Percentiles rank a stretch among this genome's conserved stretches.
Conservation (phyloP, 2,329 filamentous ascomycete genomes). For the Purpureocillium lavendulum region DNA sequence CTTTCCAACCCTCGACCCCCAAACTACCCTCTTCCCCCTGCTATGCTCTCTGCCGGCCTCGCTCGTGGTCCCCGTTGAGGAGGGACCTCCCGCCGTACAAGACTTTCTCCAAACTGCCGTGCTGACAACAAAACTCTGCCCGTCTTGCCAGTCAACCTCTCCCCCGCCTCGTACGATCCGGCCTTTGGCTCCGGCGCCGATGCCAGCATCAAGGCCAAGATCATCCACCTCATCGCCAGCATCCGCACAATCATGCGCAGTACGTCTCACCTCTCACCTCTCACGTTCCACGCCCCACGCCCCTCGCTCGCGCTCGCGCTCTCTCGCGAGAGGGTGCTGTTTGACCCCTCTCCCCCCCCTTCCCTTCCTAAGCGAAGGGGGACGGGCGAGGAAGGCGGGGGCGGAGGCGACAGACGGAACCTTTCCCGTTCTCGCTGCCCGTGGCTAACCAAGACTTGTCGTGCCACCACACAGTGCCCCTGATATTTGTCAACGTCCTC, state of each 20-base stretch:
- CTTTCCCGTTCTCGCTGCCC: too few relatives aligned
- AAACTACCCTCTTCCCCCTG: not conserved
- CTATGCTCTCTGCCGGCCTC: not conserved
- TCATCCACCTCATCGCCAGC: constrained; percentile 83
- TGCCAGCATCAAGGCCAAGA: constrained; percentile 74
- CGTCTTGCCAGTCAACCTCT: constrained; percentile 59
- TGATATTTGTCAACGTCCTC: constrained; percentile 75
- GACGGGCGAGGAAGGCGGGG: too few relatives aligned
- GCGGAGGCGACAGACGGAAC: too few relatives aligned
- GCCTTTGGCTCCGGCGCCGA: constrained; percentile 69
- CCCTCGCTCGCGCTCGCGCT: not conserved
- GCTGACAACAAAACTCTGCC: not conserved
- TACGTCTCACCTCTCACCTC: constrained; percentile 27
- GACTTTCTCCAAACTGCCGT: too few relatives aligned
- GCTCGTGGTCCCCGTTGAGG: too few relatives aligned
- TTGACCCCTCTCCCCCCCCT: too few relatives aligned
- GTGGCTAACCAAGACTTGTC: too few relatives aligned
- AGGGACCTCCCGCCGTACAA: too few relatives aligned
- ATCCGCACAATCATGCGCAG: constrained; percentile 89
- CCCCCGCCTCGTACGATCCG: constrained; percentile 58
- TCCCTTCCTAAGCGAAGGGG: too few relatives aligned
- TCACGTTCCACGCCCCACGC: not conserved
- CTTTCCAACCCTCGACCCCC: too few relatives aligned
- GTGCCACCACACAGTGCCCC: constrained; percentile 66
- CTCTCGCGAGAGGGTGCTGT: too few relatives aligned